Percentiles rank a stretch among this genome's conserved stretches.
Conservation (phyloP, 2,329 filamentous ascomycete species). For the Pseudogymnoascus sp. region DNA sequence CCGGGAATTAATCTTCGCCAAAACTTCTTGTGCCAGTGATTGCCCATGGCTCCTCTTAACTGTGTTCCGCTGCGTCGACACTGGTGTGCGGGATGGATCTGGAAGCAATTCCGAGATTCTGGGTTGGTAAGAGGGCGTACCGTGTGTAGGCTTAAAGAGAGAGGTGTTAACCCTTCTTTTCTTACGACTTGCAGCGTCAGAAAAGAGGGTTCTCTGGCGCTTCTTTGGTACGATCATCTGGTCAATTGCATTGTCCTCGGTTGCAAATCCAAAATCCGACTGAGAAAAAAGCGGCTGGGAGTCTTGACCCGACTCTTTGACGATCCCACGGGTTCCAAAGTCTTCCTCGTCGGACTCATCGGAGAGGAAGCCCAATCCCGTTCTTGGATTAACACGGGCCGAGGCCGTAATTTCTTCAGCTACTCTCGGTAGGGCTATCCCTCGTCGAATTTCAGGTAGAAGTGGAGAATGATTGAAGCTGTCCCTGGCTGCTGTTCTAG, state of each 20-base stretch:
- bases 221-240: slow-evolving; percentile 27
- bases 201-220: slow-evolving; percentile 16
- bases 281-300: slow-evolving; percentile 18
- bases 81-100: slow-evolving; percentile 4
- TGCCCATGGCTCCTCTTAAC: background rate
- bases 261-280: slow-evolving; percentile 20
- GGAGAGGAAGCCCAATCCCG: slow-evolving; percentile 19
- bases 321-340: slow-evolving; percentile 11
- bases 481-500: slow-evolving; percentile 10
- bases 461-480: slow-evolving; percentile 17
- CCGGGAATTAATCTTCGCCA: background rate
- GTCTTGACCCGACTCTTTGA: slow-evolving; percentile 14
- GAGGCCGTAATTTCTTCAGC: background rate
- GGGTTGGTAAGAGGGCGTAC: slow-evolving; percentile 18
- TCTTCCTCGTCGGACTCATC: slow-evolving; percentile 23
- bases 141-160: slow-evolving; percentile 4
- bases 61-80: background rate
- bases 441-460: slow-evolving; percentile 20
- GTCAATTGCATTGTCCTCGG: slow-evolving; percentile 29
- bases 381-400: background rate
- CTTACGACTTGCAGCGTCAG: slow-evolving; percentile 17
- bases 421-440: slow-evolving; percentile 25
- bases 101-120: slow-evolving; percentile 25
- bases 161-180: slow-evolving; percentile 16
- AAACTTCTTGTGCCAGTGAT: background rate